Conservation (phyloP, 768 basidiomycete genomes). For the Leccinum fibrillosum region DNA sequence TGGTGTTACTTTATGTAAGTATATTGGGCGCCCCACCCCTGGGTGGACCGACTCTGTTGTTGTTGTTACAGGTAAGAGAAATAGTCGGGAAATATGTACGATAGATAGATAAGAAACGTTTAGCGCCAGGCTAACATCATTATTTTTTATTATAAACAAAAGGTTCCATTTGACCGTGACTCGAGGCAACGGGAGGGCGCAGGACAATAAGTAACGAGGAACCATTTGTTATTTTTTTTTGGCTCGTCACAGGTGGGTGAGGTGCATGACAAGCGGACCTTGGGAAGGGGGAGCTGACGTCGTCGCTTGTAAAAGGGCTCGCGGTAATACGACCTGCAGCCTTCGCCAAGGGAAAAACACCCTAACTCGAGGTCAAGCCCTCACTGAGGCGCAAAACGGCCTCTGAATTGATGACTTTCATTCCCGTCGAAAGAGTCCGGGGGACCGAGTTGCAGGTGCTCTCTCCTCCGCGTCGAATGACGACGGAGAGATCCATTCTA, state of each 20-base stretch:
- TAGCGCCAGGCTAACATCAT: constrained; percentile 20
- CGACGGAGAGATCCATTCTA: constrained; percentile 22
- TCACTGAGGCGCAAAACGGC: background rate
- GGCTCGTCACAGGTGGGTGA: background rate
- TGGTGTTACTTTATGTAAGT: constrained; percentile 11
- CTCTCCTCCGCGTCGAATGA: constrained; percentile 19
- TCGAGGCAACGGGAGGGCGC: constrained; percentile 5
- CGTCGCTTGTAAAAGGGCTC: background rate
- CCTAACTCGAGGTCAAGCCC: background rate
- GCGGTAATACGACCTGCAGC: constrained; percentile 4
- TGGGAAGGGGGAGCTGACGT: constrained; percentile 2
- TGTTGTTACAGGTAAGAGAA: constrained; percentile 2
- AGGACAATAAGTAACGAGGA: constrained; percentile 12
- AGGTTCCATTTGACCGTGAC: constrained; percentile 2
- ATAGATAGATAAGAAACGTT: constrained; percentile 18
- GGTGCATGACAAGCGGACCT: constrained; percentile 6
- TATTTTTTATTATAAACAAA: background rate
- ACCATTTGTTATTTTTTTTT: background rate
- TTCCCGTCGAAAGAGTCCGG: constrained; percentile 29
- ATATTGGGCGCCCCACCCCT: constrained; percentile 11
- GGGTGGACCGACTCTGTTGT: background rate
- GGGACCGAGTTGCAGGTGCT: constrained; percentile 12
- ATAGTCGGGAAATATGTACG: constrained; percentile 20
- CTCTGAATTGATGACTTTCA: constrained; percentile 18
- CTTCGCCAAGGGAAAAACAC: constrained; percentile 6